Evolutionary conservation across 768 basidiomycete genomes (phyloP), one percentile per base, ranked within the genome.

Genomic region (Phylloporus arenicola): DNA sequence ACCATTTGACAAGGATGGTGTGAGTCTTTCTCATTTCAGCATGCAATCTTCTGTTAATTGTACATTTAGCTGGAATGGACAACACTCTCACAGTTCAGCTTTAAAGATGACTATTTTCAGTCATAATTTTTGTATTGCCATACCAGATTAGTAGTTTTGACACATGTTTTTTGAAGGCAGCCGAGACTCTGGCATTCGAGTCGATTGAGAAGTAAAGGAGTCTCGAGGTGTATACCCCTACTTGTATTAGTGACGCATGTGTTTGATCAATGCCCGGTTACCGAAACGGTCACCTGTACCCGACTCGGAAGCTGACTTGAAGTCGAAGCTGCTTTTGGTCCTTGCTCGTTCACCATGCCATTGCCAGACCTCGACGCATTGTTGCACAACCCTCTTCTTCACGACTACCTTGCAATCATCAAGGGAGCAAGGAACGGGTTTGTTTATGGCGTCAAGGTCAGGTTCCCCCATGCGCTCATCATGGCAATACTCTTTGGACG

Each of bases 401-500:
- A 95, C 65, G 93, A 96, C 64, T 83, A 88, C 60, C 80, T 98
- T 40, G 88, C 91, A 22, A 86, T 99, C 60, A 70, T 98, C 64
- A 99, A 99, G 68, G 95, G 96, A 39, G 89, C 92, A 29, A 80
- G 91, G 37, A 92, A 92, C 64, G 92, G 92, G 5, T 79, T 92
- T 52, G 87, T 92, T 9, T 93, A 92, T 59, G 91, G 91, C 33
- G 87, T 86, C 58, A 92, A 92, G 71, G 86, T 95, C 55, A 75
- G 92, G 38, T 94, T 95, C 61, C 95, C 95, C 34, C 95, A 98
- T 78, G 95, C 95, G 1, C 73, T 98, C 25, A 86, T 98, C 44
- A 97, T 97, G 94, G 88, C 92, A 20, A 80, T 96, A 53, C 74
- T 98, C 37, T 98, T 97, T 62, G 92, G 92, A 29, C 80, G 86